Base-by-base conservation (phyloP, 139 green algal species). In the Mychonastes homosphaera region DNA sequence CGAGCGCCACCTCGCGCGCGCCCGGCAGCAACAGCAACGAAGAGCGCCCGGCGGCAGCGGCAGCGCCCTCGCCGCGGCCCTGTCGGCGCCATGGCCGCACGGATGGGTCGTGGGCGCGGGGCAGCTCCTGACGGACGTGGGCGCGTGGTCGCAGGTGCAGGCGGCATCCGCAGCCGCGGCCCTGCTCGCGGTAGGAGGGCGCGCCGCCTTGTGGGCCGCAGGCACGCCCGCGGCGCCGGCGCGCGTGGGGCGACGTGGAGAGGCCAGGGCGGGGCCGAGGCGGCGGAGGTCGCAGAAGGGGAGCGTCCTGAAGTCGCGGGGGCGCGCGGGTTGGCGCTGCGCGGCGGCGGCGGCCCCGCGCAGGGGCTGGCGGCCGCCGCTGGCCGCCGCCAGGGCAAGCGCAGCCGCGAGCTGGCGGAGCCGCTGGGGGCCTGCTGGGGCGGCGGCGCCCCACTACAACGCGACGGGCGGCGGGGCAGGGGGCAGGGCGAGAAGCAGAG, bases 41-140 rank as follows among this genome's bases (percentile, higher is more conserved):
- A 19, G 3, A 33, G 51, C 24, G 28, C 21, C n/a, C 32, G 34
- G 28, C 51, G 32, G 24, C 27, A 44, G 26, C 2, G 24, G n/a
- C 36, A 41, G 24, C n/a, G 23, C 15, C 47, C 13, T 38, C 21
- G 12, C 1, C 2, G 18, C n/a, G 40, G 26, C 41, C 10, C 9
- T 67, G 47, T 9, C 24, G 55, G 23, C 26, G 69, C 26, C 53
- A 64, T n/a, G 35, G 32, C 74, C 32, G 61, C 73, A 63, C 56
- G 65, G 36, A 15, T 80, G 46, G 61, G 38, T 67, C 21, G 39
- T 67, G 5, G 36, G 24, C 34, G 50, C 39, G 3, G 58, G 54
- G 3, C 74, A 81, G 56, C 57, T 67, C 46, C 36, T 73, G 19
- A 81, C 74, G 26, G 74, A 81, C 55, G 51, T 79, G 19, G 66